Conservation (phyloP, 75 land plant genomes). For the Selaginella moellendorffii region DNA sequence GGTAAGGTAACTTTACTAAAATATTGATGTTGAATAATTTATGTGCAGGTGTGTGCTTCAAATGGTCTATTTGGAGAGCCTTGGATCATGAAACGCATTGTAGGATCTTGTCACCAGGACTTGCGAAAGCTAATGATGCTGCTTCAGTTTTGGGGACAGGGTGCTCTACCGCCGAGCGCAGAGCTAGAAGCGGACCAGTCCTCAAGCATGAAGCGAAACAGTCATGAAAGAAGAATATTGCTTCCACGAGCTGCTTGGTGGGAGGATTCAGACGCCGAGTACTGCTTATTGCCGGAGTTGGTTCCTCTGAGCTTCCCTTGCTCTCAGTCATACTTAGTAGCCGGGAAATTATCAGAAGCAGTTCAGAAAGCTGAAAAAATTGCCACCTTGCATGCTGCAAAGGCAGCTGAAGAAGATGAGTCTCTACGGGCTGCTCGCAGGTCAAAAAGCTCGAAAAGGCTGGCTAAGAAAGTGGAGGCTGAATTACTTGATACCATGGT, state of each 20-base stretch:
- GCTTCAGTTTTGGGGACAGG: conserved; percentile 94
- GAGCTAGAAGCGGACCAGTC: background rate
- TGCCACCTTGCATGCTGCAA: background rate
- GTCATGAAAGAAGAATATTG: conserved; percentile 1
- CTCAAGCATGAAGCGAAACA: background rate
- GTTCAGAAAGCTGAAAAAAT: conserved; percentile 8
- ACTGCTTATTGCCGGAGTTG: conserved; percentile 32
- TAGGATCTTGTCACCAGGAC: conserved; percentile 41
- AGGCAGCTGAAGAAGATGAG: background rate
- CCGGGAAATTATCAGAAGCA: background rate
- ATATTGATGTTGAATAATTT: background rate
- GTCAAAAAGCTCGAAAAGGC: too few species aligned
- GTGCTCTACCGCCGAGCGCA: conserved; percentile 21
- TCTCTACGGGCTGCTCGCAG: too few species aligned
- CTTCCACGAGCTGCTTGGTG: conserved; percentile 13
- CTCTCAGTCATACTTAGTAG: conserved; percentile 36
- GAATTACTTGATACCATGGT: too few species aligned
- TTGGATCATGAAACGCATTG: conserved; percentile 29
- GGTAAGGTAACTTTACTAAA: background rate
- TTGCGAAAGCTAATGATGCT: conserved; percentile 57
- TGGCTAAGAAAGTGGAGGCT: too few species aligned
- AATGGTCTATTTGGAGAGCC: conserved; percentile 32
- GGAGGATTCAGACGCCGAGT: conserved; percentile 48
- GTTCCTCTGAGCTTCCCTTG: conserved; percentile 49
- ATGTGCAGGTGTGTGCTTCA: conserved; percentile 53